Evolutionary conservation across 495 filamentous ascomycete species (phyloP), one percentile per base, ranked within the genome.

Genomic region (Physcia stellaris): DNA sequence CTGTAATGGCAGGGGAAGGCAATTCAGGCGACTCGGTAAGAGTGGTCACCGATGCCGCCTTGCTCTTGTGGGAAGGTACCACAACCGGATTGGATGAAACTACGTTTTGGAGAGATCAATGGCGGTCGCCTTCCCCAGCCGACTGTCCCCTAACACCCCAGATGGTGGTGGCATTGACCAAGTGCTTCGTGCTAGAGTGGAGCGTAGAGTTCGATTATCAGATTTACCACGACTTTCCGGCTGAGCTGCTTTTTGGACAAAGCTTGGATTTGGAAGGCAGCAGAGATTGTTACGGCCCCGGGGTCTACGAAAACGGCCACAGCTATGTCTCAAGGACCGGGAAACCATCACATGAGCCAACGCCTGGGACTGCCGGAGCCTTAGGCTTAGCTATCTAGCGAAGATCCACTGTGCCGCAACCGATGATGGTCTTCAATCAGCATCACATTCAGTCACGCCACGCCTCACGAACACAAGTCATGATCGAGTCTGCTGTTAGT

Each of bases 121-220:
- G 16, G 16, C 24, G 6, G 15, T 16, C 5, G 23, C 22, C n/a
- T 15, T 12, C 30, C 10, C 17, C 21, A 12, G 36, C 9, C 5
- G 7, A 30, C 10, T 27, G 22, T 3, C n/a, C 12, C 22, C 32
- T 46, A 10, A 12, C 24, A n/a, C 7, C 37, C 2, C 32, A 49
- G 31, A 41, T 30, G 13, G 42, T 58, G 2, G 43, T 60, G 2
- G 57, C 57, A 18, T 41, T 61, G 30, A 58, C 55, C 4, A 61
- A 61, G 24, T 29, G 49, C 10, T 56, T 61, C 26, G 57, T 61
- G 33, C 41, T 60, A 30, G 55, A 61, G 29, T 61, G 57, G 58
- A 60, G 57, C 28, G 46, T 47, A 36, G 55, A 61, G 30, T 52
- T 61, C 15, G 57, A 61, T 48, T 56, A 61, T 32, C 53, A 60